Evolutionary conservation across 805 yeast genomes (phyloP), one percentile per base, ranked within the genome.

Genomic region (Ogataea henricii): DNA sequence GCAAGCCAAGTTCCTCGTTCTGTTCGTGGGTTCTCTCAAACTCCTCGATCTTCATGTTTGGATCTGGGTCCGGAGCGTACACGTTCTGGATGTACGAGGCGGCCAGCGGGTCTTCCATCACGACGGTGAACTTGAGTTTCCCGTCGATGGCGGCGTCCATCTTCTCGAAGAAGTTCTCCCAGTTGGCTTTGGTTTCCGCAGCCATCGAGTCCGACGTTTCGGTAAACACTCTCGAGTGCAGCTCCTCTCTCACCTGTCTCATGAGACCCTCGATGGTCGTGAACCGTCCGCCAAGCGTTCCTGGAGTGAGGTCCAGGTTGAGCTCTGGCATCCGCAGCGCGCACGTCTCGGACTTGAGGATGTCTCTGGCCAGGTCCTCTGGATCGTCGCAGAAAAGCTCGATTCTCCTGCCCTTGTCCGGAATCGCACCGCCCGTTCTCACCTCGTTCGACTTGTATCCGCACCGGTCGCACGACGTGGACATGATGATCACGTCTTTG

Each of bases 61-160:
- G 99, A 70, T 94, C 99, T 35, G 81, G 80, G 70, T 94, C 99
- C 22, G 99, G 99, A 29, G 99, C 99, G 64, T 91, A 94, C n/a
- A 92, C 94, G 64, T 94, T 94, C 70, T 94, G 99, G 53, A 94
- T 87, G 63, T 94, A 94, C 0, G 97, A 89, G 4, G 96, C 85
- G 16, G 97, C 96, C 60, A 94, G 71, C 6, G 99, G 99, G 69
- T 94, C 99, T 55, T 83, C 90, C 95, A 94, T 87, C 35, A 80
- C 65, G 29, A 94, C 77, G 1, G 97, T 92, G 70, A 94, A 91
- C 48, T 85, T 81, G 39, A 81, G 72, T 55, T 87, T 82, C 38
- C 98, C 99, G 22, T 78, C 87, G 46, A 85, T 73, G 12, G 97
- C 98, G 38, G 81, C 79, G 54, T 87, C 82, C 58, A 94, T 73